phyloP scores from a whole-genome alignment of 23 red algal genomes.

The Gracilaria vermiculophylla region DNA sequence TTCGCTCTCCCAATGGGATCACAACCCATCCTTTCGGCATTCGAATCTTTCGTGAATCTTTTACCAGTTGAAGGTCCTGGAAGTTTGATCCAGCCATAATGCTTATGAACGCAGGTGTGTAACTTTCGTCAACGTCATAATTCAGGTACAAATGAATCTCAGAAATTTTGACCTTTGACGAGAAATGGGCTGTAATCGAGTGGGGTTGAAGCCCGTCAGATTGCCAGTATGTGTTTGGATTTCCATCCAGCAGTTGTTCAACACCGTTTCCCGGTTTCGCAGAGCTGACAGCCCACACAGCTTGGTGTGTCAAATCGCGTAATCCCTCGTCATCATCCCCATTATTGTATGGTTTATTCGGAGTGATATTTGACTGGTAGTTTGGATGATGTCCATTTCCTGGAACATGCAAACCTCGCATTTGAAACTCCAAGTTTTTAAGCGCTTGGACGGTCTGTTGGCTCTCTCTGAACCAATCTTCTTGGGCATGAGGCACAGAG shows the following conservation, averaged over 20 bases:
- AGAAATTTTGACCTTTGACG: constrained; percentile 31
- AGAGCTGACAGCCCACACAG: constrained; percentile 67
- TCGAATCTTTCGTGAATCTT: constrained; percentile 30
- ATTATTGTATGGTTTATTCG: not conserved
- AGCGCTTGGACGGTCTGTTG: constrained; percentile 4
- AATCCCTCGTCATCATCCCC: not conserved
- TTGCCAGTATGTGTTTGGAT: constrained; percentile 80
- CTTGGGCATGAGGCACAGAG: not conserved
- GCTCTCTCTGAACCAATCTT: constrained; percentile 2
- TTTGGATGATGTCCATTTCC: not conserved
- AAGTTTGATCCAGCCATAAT: constrained; percentile 56
- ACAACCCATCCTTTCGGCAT: constrained; percentile 68
- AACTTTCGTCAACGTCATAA: constrained; percentile 74
- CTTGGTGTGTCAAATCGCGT: constrained; percentile 63
- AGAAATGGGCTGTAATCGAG: constrained; percentile 68
- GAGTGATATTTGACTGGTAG: not conserved
- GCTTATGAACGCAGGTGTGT: constrained; percentile 76
- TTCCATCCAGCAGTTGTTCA: constrained; percentile 62
- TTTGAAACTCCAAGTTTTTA: not conserved
- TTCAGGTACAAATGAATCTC: constrained; percentile 59
- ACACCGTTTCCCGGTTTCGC: constrained; percentile 85
- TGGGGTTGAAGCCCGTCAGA: constrained; percentile 76
- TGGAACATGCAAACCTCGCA: not conserved
- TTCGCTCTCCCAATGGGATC: constrained; percentile 57
- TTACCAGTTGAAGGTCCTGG: constrained; percentile 58